phyloP scores from a whole-genome alignment of 257 asterid genomes.

The Orobanche coerulescens region DNA sequence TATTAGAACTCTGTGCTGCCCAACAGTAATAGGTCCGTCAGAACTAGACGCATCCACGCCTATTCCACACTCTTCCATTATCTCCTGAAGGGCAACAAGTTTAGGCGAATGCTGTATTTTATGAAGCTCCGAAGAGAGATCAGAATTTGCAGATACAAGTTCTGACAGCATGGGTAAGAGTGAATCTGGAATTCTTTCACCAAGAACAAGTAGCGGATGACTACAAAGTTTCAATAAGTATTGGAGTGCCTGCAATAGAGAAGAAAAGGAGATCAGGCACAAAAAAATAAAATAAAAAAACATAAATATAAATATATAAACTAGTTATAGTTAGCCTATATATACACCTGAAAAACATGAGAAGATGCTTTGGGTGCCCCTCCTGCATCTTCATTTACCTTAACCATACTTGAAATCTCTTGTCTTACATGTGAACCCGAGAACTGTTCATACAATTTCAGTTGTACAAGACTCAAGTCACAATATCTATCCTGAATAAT shows the following conservation, averaged over 20 bases:
- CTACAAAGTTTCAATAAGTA: constrained; percentile 96
- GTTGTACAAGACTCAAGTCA: constrained; percentile 90
- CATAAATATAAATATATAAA: not conserved
- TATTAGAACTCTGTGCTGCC: constrained; percentile 91
- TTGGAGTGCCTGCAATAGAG: constrained; percentile 75
- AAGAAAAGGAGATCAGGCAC: constrained; percentile 23
- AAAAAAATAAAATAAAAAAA: not conserved
- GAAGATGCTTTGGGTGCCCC: constrained; percentile 78
- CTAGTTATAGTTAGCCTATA: not conserved
- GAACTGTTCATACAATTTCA: constrained; percentile 81
- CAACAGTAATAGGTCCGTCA: constrained; percentile 64
- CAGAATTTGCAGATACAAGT: constrained; percentile 58
- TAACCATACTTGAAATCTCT: constrained; percentile 79
- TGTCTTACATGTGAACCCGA: constrained; percentile 89
- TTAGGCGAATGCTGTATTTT: constrained; percentile 87
- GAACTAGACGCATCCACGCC: constrained; percentile 79
- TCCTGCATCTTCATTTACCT: constrained; percentile 62
- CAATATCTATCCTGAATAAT: constrained; percentile 98
- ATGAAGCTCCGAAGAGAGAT: constrained; percentile 72
- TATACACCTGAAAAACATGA: constrained; percentile 98
- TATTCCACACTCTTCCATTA: constrained; percentile 98
- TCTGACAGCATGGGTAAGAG: constrained; percentile 63
- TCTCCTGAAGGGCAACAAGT: constrained; percentile 95
- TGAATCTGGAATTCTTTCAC: constrained; percentile 75
- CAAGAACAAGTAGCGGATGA: constrained; percentile 87